Conservation (phyloP, 140 eudicot genomes). For the Oenanthe javanica region DNA sequence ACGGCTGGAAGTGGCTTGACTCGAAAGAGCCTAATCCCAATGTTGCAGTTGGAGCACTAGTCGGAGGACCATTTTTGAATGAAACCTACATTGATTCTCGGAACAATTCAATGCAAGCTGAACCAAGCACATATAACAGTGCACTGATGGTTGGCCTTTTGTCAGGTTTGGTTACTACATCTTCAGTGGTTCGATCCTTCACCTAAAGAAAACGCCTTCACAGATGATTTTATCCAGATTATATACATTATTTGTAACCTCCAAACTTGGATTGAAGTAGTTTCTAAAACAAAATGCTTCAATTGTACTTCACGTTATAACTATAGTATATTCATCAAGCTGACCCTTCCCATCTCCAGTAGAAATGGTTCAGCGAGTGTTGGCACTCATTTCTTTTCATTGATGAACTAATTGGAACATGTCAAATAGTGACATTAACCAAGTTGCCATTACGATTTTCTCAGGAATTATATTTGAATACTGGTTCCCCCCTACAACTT, state of each 20-base stretch:
- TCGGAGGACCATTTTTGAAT: constrained; percentile 84
- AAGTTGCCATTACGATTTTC: not conserved
- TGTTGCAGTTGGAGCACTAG: constrained; percentile 77
- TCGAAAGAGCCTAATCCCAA: constrained; percentile 70
- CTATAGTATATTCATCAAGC: not conserved
- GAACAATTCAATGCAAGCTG: constrained; percentile 83
- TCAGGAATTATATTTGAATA: not conserved
- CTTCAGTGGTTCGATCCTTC: constrained; percentile 77
- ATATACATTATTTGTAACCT: not conserved
- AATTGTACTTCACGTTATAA: not conserved
- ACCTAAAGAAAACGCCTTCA: constrained; percentile 18
- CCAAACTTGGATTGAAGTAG: not conserved
- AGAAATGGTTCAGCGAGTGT: not conserved
- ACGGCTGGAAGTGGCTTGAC: constrained; percentile 74
- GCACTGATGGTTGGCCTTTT: constrained; percentile 76
- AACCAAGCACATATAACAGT: constrained; percentile 84
- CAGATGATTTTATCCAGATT: not conserved
- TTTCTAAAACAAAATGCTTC: not conserved
- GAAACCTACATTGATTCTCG: constrained; percentile 69
- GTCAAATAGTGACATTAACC: not conserved
- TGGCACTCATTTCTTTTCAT: not conserved
- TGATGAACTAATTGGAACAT: not conserved
- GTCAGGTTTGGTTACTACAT: constrained; percentile 79
- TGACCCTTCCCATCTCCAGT: constrained; percentile 13
- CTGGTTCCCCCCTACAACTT: not conserved